phyloP scores from a whole-genome alignment of 768 basidiomycete species.

The Leucocoprinus leucothites region DNA sequence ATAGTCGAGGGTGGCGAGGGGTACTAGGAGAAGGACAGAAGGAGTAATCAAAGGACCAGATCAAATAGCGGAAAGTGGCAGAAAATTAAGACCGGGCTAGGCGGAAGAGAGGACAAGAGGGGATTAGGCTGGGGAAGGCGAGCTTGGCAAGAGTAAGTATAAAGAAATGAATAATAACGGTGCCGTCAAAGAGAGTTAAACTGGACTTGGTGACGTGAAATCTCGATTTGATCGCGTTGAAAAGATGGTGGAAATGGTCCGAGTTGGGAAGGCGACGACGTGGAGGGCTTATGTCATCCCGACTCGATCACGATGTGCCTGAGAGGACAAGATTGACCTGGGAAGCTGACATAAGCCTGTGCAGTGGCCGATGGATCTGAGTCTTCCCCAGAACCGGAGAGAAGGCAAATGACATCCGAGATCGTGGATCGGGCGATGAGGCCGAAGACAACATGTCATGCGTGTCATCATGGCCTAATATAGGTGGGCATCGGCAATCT shows the following conservation, averaged over 20 bases:
- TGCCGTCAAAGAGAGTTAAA: constrained; percentile 12
- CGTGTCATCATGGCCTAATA: constrained; percentile 3
- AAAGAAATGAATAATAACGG: constrained; percentile 12
- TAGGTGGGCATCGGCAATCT: constrained; percentile 24
- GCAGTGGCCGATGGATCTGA: constrained; percentile 2
- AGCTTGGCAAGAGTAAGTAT: constrained; percentile 6
- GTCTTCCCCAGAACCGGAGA: constrained; percentile 33
- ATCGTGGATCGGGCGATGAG: constrained; percentile 27
- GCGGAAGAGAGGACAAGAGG: constrained; percentile 4
- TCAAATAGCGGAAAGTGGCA: neutral
- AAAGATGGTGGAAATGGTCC: neutral
- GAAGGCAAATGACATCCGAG: constrained; percentile 28
- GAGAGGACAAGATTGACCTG: constrained; percentile 10
- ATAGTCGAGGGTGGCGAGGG: neutral
- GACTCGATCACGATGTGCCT: constrained; percentile 20
- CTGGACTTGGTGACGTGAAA: constrained; percentile 2
- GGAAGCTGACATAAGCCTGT: constrained; percentile 7
- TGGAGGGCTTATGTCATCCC: constrained; percentile 10
- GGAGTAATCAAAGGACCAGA: neutral
- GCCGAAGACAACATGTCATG: constrained; percentile 20
- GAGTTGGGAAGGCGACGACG: constrained; percentile 13
- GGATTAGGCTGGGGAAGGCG: constrained; percentile 9
- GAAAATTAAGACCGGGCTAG: constrained; percentile 3
- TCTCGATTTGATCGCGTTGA: constrained; percentile 13
- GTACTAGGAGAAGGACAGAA: neutral